Evolutionary conservation across 345 rosid genomes (phyloP).

Genomic region (Dovyalis caffra): DNA sequence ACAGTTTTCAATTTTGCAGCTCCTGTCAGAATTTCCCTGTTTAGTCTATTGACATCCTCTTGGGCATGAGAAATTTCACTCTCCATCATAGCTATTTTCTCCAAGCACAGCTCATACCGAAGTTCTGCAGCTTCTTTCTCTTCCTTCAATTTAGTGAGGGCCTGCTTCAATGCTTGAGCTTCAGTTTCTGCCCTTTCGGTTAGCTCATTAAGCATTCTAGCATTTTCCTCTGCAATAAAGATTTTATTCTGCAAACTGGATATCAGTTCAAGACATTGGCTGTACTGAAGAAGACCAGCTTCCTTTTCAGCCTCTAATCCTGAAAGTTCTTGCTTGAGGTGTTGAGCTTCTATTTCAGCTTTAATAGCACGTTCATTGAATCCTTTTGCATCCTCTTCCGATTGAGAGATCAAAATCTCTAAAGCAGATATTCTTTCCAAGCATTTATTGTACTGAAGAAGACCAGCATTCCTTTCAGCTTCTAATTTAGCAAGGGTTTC

Average conservation of each 20-base stretch:
- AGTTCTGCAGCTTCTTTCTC: constrained; percentile 29
- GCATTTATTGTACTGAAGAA: constrained; percentile 28
- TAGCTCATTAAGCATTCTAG: constrained; percentile 30
- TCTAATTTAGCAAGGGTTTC: constrained; percentile 29
- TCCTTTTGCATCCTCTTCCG: constrained; percentile 39
- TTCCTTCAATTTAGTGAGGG: constrained; percentile 14
- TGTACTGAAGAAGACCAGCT: constrained; percentile 29
- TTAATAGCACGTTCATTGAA: constrained; percentile 42
- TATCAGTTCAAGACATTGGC: constrained; percentile 28
- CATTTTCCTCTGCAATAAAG: constrained; percentile 56
- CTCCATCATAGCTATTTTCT: constrained; percentile 23
- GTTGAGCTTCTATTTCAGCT: constrained; percentile 27
- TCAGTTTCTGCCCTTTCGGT: constrained; percentile 28
- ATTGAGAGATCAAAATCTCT: constrained; percentile 22
- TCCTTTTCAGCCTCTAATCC: constrained; percentile 23
- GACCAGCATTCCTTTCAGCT: constrained; percentile 28
- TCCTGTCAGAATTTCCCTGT: constrained; percentile 20
- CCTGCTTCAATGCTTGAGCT: constrained; percentile 22
- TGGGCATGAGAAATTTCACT: constrained; percentile 23
- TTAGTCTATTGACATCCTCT: constrained; percentile 26
- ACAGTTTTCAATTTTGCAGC: constrained; percentile 19
- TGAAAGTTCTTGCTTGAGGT: constrained; percentile 23
- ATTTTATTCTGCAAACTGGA: constrained; percentile 34
- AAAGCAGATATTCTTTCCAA: constrained; percentile 21
- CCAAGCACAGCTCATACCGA: constrained; percentile 23